Evolutionary conservation across 2,329 filamentous ascomycete species (phyloP).

Genomic region (Phyllachora maydis): DNA sequence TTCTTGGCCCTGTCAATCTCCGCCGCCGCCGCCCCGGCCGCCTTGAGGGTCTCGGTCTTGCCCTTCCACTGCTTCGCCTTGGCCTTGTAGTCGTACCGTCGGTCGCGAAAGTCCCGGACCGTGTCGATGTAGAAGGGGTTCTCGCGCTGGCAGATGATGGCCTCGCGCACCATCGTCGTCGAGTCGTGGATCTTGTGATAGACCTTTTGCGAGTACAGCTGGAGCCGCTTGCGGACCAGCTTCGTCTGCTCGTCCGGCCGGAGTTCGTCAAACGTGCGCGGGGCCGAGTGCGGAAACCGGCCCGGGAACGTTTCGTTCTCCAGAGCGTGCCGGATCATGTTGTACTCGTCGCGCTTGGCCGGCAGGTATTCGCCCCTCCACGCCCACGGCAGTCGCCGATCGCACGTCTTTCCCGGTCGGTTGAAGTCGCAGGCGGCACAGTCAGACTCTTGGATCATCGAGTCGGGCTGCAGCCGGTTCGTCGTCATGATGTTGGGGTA

Average conservation of each 20-base stretch:
- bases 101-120: slow-evolving; percentile 87
- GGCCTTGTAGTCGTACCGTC: slow-evolving; percentile 95
- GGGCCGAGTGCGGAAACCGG: slow-evolving; percentile 47
- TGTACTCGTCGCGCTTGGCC: slow-evolving; percentile 93
- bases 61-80: slow-evolving; percentile 98
- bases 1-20: slow-evolving; percentile 94
- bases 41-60: slow-evolving; percentile 74
- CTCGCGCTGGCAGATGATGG: slow-evolving; percentile 94
- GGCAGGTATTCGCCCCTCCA: slow-evolving; percentile 97
- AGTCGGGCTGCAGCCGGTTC: slow-evolving; percentile 89
- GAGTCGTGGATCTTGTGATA: slow-evolving; percentile 98
- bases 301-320: slow-evolving; percentile 87
- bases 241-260: slow-evolving; percentile 61
- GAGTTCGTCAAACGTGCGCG: slow-evolving; percentile 63
- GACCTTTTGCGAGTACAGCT: slow-evolving; percentile 92
- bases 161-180: slow-evolving; percentile 79
- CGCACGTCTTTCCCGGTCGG: slow-evolving; percentile 87
- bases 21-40: slow-evolving; percentile 49
- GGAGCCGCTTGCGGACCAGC: slow-evolving; percentile 68
- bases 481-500: slow-evolving; percentile 99
- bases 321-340: slow-evolving; percentile 87
- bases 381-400: slow-evolving; percentile 83
- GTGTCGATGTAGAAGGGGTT: slow-evolving; percentile 98
- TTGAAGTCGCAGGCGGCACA: slow-evolving; percentile 98
- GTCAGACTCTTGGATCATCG: slow-evolving; percentile 94